Conservation (phyloP, 768 basidiomycete species). For the Amanita pseudoporphyria region DNA sequence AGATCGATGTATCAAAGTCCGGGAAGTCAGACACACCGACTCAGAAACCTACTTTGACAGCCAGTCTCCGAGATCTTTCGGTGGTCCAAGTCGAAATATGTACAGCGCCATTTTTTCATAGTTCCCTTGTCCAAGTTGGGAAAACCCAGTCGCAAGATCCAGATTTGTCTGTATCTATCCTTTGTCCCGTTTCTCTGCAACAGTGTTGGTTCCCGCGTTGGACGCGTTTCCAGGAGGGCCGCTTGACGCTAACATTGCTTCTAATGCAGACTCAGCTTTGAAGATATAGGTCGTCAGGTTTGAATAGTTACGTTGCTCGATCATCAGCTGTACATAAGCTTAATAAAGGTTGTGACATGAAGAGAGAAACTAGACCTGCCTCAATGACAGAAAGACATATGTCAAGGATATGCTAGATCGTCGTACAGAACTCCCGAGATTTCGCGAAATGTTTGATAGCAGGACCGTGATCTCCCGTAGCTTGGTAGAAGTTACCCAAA, state of each 20-base stretch:
- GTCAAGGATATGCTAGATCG: conserved; percentile 83
- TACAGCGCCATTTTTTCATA: conserved; percentile 76
- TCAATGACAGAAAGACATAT: too few relatives aligned
- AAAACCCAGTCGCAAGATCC: conserved; percentile 71
- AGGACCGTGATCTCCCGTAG: too few relatives aligned
- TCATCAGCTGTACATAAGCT: too few relatives aligned
- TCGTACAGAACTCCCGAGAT: conserved; percentile 86
- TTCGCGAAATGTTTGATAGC: too few relatives aligned
- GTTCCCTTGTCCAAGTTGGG: conserved; percentile 56
- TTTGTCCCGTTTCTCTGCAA: conserved; percentile 41
- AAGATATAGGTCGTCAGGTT: too few relatives aligned
- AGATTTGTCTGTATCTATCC: conserved; percentile 70
- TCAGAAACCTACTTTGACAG: conserved; percentile 43
- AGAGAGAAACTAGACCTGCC: conserved; percentile 25
- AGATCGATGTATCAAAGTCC: neutral
- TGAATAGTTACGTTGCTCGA: too few relatives aligned
- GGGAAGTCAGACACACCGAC: neutral
- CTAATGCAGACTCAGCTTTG: too few relatives aligned
- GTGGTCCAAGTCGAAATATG: conserved; percentile 60
- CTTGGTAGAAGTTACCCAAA: too few relatives aligned
- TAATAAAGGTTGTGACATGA: neutral
- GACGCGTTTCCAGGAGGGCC: too few relatives aligned
- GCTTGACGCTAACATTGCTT: too few relatives aligned
- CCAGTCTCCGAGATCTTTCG: conserved; percentile 70
- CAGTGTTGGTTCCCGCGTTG: conserved; percentile 14